These are phyloP conservation scores for Capsicum rhomboideum DNA, from an alignment of 257 asterid genomes.

Conservation along the genomic window DNA sequence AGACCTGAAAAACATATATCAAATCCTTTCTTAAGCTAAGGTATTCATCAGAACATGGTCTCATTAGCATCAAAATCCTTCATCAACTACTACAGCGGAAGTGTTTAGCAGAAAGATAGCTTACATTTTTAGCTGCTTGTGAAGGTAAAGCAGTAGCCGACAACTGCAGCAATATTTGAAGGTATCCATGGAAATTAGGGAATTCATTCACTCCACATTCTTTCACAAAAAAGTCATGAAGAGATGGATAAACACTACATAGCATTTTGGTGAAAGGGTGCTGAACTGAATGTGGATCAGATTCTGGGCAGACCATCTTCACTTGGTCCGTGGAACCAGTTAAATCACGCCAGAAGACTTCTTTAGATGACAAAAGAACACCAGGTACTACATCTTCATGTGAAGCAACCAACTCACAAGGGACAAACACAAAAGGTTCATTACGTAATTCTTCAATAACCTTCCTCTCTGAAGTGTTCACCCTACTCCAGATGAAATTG, in stretches of 20 bases:
- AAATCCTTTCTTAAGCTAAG: neutral
- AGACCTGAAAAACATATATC: constrained; percentile 33
- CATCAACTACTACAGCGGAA: neutral
- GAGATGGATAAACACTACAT: constrained; percentile 50
- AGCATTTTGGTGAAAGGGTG: constrained; percentile 35
- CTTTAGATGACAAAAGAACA: constrained; percentile 49
- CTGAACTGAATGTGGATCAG: constrained; percentile 17
- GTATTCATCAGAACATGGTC: neutral
- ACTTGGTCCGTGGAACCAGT: constrained; percentile 40
- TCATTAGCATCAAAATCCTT: neutral
- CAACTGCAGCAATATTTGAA: constrained; percentile 63
- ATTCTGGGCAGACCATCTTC: constrained; percentile 21
- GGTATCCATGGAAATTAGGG: constrained; percentile 61
- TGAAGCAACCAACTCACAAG: constrained; percentile 32
- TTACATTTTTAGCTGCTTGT: constrained; percentile 67
- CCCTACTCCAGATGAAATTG: constrained; percentile 60
- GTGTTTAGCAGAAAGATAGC: constrained; percentile 8
- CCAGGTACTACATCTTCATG: constrained; percentile 59
- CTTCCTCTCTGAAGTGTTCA: constrained; percentile 46
- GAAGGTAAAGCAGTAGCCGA: constrained; percentile 57
- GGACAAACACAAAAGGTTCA: constrained; percentile 83
- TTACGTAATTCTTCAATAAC: constrained; percentile 44
- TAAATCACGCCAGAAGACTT: constrained; percentile 72
- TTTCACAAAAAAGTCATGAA: constrained; percentile 75
- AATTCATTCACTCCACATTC: constrained; percentile 72